Evolutionary conservation across 176 grass and related monocot species (phyloP).

Genomic region (Saccharum spontaneum): DNA sequence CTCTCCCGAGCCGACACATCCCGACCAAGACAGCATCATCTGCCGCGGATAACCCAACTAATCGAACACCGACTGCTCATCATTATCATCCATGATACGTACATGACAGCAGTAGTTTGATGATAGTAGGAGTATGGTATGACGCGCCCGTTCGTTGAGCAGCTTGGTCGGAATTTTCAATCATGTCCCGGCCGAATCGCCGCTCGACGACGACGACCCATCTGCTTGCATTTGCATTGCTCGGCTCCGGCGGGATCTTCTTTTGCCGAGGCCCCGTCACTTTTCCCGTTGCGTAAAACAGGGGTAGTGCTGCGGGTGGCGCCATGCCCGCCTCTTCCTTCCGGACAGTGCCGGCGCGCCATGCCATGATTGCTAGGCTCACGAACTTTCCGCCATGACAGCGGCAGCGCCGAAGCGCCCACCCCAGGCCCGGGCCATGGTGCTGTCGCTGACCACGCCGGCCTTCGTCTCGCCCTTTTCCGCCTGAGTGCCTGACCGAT

Average conservation of each 20-base stretch:
- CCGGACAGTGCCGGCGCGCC: too few relatives aligned
- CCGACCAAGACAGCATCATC: constrained; percentile 4
- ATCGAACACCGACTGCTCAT: background rate
- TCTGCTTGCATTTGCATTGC: background rate
- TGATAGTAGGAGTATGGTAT: background rate
- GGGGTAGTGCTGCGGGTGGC: too few relatives aligned
- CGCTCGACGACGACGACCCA: background rate
- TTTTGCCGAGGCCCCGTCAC: background rate
- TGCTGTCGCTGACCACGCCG: too few relatives aligned
- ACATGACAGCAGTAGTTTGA: background rate
- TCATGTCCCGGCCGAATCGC: constrained; percentile 9
- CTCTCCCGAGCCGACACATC: constrained; percentile 44
- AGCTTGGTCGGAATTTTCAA: constrained; percentile 33
- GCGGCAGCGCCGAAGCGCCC: too few relatives aligned
- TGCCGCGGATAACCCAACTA: background rate
- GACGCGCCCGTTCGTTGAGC: background rate
- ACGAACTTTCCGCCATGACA: background rate
- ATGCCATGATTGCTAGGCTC: too few relatives aligned
- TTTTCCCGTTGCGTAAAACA: background rate
- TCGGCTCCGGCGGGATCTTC: background rate
- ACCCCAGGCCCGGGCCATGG: too few relatives aligned
- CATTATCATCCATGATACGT: too few relatives aligned
- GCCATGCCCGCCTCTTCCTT: too few relatives aligned
- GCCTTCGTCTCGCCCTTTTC: too few relatives aligned
- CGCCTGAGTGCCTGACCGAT: too few relatives aligned